Evolutionary conservation across 2,329 filamentous ascomycete species (phyloP), one percentile per base, ranked within the genome.

Genomic region (Alternaria sp.): DNA sequence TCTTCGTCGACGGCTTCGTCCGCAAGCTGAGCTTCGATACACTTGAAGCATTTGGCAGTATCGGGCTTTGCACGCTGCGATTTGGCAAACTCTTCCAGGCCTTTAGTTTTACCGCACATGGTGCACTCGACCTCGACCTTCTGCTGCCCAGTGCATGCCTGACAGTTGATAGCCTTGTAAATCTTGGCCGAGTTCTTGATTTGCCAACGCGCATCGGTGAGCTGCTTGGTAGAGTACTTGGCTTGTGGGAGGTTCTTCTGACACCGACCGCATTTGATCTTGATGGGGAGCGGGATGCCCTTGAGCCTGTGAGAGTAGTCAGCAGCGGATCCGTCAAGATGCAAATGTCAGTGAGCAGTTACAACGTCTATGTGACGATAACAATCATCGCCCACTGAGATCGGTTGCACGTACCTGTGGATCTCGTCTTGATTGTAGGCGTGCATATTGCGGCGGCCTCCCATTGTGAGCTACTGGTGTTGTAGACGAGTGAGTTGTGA

Each of bases 41-140:
- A 80, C 6, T 52, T 62, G 42, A 66, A 75, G 64, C 77, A 80
- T 53, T 61, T 75, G 26, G 80, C 81, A 39, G 66, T 69, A 57
- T 83, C 84, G 1, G 80, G 78, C 41, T 81, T 79, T 28, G 69
- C 75, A 14, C 84, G 79, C 73, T 85, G 82, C 7, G 65, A 65
- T 63, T 84, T 87, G 18, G 82, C 80, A 64, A 86, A 88, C 0
- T 77, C 75, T 6, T 83, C 80, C 2, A 86, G 57, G 0, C 78
- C 75, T 65, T 85, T 85, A 2, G 74, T 78, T 57, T 79, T 68
- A 20, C 78, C 70, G 67, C 86, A 88, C 38, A 81, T 74, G 32
- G 64, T 69, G 65, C 86, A 88, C 8, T 77, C 74, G 28, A 87
- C 67, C 64, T 87, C 85, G 4, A 79, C 71, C 2, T 77, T 62